phyloP scores from a whole-genome alignment of 2,329 filamentous ascomycete species.

The Decorospora gaudefroyi region DNA sequence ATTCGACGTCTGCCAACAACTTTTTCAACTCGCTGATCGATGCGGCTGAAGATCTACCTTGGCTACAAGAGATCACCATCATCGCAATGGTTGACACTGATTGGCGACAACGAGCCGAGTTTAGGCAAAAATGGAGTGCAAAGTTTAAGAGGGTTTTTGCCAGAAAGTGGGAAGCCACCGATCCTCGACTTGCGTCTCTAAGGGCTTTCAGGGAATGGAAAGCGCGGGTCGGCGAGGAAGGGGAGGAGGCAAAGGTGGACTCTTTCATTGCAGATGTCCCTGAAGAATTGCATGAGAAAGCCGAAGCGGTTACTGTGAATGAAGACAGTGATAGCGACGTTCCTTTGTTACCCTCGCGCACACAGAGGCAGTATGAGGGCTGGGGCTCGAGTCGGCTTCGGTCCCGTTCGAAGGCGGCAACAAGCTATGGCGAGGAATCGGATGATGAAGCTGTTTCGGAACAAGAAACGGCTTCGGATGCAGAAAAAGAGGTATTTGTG shows the following conservation, averaged over 20 bases:
- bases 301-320: neutral
- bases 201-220: slow-evolving; percentile 52
- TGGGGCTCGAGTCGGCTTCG: slow-evolving; percentile 42
- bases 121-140: slow-evolving; percentile 77
- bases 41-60: slow-evolving; percentile 66
- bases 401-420: slow-evolving; percentile 30
- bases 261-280: slow-evolving; percentile 31
- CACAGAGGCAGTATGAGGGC: slow-evolving; percentile 27
- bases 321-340: slow-evolving; percentile 26
- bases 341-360: slow-evolving; percentile 27
- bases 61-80: slow-evolving; percentile 71
- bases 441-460: slow-evolving; percentile 34
- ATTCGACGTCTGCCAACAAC: slow-evolving; percentile 68
- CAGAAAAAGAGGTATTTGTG: slow-evolving; percentile 48
- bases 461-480: slow-evolving; percentile 15
- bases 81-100: slow-evolving; percentile 72
- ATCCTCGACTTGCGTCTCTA: slow-evolving; percentile 49
- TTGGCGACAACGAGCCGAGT: slow-evolving; percentile 80
- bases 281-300: slow-evolving; percentile 11
- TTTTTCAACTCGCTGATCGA: slow-evolving; percentile 81
- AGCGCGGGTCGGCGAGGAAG: slow-evolving; percentile 12
- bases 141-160: slow-evolving; percentile 70
- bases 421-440: slow-evolving; percentile 39
- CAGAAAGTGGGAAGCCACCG: slow-evolving; percentile 54
- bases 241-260: slow-evolving; percentile 19